Conservation (phyloP, 495 filamentous ascomycete genomes). For the Aspergillus indologenus region DNA sequence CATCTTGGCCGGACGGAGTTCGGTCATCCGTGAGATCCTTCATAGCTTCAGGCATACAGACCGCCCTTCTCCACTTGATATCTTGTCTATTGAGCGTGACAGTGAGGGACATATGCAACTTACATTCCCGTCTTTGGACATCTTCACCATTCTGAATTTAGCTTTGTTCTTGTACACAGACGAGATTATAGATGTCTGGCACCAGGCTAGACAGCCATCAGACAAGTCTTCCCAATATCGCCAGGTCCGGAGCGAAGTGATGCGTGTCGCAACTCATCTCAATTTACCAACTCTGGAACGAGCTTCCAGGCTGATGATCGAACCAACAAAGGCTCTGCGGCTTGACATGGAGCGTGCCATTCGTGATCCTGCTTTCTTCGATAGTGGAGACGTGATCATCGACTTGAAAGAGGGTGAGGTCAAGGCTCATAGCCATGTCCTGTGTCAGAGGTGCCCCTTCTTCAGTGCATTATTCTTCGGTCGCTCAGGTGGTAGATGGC, state of each 20-base stretch:
- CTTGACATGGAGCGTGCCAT: constrained; percentile 66
- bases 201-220: constrained; percentile 58
- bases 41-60: constrained; percentile 44
- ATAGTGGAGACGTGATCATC: constrained; percentile 70
- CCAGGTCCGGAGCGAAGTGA: constrained; percentile 75
- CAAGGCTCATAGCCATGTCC: constrained; percentile 67
- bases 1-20: constrained; percentile 70
- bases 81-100: constrained; percentile 56
- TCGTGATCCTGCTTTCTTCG: constrained; percentile 64
- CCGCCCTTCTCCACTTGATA: constrained; percentile 51
- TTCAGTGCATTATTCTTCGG: constrained; percentile 88
- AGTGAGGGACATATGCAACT: constrained; percentile 50
- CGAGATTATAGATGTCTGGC: constrained; percentile 79
- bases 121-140: constrained; percentile 63
- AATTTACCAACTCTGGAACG: constrained; percentile 67
- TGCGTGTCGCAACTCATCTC: constrained; percentile 69
- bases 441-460: constrained; percentile 87
- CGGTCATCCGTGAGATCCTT: constrained; percentile 61
- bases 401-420: constrained; percentile 68
- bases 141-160: constrained; percentile 73
- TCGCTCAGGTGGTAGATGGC: constrained; percentile 77
- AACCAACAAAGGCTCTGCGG: constrained; percentile 59
- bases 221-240: constrained; percentile 66
- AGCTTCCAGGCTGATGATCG: constrained; percentile 68
- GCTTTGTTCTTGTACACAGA: constrained; percentile 81